Evolutionary conservation across 2,329 filamentous ascomycete genomes (phyloP), one percentile per base, ranked within the genome.

Genomic region (Cordyceps tenuipes): DNA sequence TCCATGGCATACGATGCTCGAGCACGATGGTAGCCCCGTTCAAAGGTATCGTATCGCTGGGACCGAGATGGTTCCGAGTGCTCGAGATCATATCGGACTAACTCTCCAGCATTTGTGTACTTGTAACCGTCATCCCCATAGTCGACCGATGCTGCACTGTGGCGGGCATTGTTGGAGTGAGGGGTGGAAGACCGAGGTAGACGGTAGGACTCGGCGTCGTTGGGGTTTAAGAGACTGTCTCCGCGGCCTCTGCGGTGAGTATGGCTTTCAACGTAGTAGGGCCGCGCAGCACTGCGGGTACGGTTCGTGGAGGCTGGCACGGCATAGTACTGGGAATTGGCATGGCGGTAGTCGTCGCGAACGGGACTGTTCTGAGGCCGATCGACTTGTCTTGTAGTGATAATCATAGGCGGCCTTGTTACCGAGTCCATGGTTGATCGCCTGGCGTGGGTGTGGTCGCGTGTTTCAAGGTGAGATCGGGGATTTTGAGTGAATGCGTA

Each of bases 41-140:
- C 83, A 48, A 81, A 67, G 66, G 82, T 86, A 52, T 85, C 82
- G 31, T 78, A 79, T 19, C 81, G 75, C 47, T 72, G 69, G 48
- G 71, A 69, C 55, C 71, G 71, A 36, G 74, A 68, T 5, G 75
- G 74, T 31, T 72, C 74, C 34, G 77, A 72, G 61, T 84, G 77
- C 61, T 83, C 80, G 31, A 87, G 71, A 67, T 87, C 84, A 65
- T 86, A 86, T 55, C 80, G 76, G 41, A 81, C 83, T 55, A 87
- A 69, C 58, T 86, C 83, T 63, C 81, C 79, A 15, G 83, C 82
- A 61, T 83, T 85, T 9, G 84, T 86, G 66, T 87, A 87, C 65
- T 84, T 82, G 65, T 82, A 87, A 9, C 80, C 83, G 51, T 84
- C 80, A 34, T 82, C 80, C 13, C 80, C 81, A 63, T 83, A 84